Conservation (phyloP, 2,329 filamentous ascomycete genomes). For the Pseudopyrenochaeta lycopersici region DNA sequence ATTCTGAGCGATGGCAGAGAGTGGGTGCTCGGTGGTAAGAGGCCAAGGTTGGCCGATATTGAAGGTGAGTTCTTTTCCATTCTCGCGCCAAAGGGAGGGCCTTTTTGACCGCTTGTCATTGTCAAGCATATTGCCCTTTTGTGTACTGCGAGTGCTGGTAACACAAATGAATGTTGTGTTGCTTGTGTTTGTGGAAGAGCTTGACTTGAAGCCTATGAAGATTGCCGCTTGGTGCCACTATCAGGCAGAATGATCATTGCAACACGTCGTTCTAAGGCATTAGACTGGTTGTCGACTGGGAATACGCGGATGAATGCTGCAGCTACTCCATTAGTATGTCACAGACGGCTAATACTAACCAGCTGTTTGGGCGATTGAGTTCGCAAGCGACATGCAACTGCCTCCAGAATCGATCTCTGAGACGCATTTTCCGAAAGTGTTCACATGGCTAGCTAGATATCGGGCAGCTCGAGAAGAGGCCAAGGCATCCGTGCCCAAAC, state of each 20-base stretch:
- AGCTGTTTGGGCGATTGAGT: conserved; percentile 71
- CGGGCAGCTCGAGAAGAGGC: conserved; percentile 57
- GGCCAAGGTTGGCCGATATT: conserved; percentile 69
- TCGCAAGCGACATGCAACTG: conserved; percentile 67
- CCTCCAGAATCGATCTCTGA: conserved; percentile 62
- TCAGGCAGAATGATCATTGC: background rate
- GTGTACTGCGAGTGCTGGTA: background rate
- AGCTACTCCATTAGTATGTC: background rate
- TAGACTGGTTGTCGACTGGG: background rate
- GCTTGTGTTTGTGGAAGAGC: background rate
- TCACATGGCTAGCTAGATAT: conserved; percentile 73
- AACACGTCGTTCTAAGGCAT: background rate
- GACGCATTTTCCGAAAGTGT: conserved; percentile 66
- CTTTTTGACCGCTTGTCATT: no score
- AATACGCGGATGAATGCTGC: background rate
- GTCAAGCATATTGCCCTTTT: background rate
- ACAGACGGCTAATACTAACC: conserved; percentile 9
- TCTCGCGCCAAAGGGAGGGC: no score
- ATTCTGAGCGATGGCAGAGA: conserved; percentile 69
- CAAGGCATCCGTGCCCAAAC: conserved; percentile 51
- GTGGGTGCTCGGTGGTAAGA: conserved; percentile 67
- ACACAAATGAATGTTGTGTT: background rate
- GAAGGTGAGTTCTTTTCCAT: conserved; percentile 62
- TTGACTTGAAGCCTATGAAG: background rate
- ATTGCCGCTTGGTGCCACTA: background rate